A percentile compares a stretch with the other conserved stretches of the same genome.
These are phyloP conservation scores for Clavispora fructus DNA, from an alignment of 805 yeast species.

Conservation along the genomic window DNA sequence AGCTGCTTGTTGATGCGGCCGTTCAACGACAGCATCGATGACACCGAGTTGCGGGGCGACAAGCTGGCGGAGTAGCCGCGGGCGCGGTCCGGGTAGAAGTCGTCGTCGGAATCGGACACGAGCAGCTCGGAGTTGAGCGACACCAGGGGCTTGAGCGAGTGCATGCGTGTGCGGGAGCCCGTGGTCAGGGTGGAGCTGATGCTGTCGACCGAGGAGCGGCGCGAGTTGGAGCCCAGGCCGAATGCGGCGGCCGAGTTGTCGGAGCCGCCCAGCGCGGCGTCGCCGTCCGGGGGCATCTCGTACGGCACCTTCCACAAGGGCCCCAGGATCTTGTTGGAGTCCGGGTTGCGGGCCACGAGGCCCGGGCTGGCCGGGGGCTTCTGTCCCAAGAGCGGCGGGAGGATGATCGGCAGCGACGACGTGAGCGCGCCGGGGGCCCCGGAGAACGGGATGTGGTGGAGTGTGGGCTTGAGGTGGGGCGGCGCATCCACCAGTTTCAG, in stretches of 20 bases:
- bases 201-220: constrained; percentile 48
- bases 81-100: constrained; percentile 20
- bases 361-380: constrained; percentile 8
- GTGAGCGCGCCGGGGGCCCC: constrained; percentile 1
- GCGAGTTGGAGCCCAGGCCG: constrained; percentile 12
- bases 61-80: constrained; percentile 2
- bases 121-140: constrained; percentile 17
- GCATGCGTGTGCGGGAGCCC: constrained; percentile 25
- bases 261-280: constrained; percentile 3
- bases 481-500: constrained; percentile 12
- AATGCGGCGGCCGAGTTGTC: constrained; percentile 14
- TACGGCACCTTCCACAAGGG: constrained; percentile 62
- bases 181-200: constrained; percentile 43
- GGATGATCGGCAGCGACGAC: constrained; percentile 12
- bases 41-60: constrained; percentile 14
- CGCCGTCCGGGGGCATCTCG: constrained; percentile 40
- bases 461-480: constrained; percentile 5
- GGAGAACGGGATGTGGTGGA: constrained; percentile 7
- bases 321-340: constrained; percentile 20
- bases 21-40: constrained; percentile 15
- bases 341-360: constrained; percentile 12
- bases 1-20: constrained; percentile 10
- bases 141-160: constrained; percentile 23
- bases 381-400: constrained; percentile 14
- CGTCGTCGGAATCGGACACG: constrained; percentile 8